Evolutionary conservation across 306 rosid species (phyloP).

Genomic region (Hylodesmum podocarpum): DNA sequence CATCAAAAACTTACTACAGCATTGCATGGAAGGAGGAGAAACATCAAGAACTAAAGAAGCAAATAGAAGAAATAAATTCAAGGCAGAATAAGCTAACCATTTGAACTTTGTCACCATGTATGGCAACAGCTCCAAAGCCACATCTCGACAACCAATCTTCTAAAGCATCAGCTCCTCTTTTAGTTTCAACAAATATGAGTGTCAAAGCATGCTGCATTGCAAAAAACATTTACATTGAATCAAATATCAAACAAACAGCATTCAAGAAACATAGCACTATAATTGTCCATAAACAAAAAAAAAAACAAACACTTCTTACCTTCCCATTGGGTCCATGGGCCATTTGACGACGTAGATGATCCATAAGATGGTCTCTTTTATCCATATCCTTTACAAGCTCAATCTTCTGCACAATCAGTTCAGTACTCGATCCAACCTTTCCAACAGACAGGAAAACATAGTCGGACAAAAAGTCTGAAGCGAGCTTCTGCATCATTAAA

Average conservation of each 20-base stretch:
- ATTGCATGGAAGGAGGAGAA: not conserved
- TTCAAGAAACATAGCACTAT: not conserved
- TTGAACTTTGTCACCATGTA: slow-evolving; percentile 94
- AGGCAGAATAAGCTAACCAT: slow-evolving; percentile 44
- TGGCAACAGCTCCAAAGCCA: slow-evolving; percentile 90
- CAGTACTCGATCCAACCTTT: slow-evolving; percentile 97
- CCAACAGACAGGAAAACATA: slow-evolving; percentile 90
- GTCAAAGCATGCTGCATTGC: slow-evolving; percentile 70
- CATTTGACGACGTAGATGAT: slow-evolving; percentile 67
- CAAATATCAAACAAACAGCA: not conserved
- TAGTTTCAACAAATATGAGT: slow-evolving; percentile 93
- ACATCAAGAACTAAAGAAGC: not conserved
- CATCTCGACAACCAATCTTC: slow-evolving; percentile 65
- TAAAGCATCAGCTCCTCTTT: slow-evolving; percentile 88
- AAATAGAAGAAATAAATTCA: not conserved
- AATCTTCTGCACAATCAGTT: slow-evolving; percentile 78
- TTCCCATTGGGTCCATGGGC: slow-evolving; percentile 57
- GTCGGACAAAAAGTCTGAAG: slow-evolving; percentile 75
- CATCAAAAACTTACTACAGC: not conserved
- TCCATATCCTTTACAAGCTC: slow-evolving; percentile 77
- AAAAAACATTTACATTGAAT: not conserved
- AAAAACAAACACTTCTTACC: slow-evolving; percentile 34
- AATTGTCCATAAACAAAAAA: not conserved
- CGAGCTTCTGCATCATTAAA: slow-evolving; percentile 64
- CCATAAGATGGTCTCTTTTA: slow-evolving; percentile 70